A percentile compares a stretch with the other conserved stretches of the same genome.
These are phyloP conservation scores for Psilocybe tampanensis DNA, from an alignment of 768 basidiomycete species.

Conservation along the genomic window DNA sequence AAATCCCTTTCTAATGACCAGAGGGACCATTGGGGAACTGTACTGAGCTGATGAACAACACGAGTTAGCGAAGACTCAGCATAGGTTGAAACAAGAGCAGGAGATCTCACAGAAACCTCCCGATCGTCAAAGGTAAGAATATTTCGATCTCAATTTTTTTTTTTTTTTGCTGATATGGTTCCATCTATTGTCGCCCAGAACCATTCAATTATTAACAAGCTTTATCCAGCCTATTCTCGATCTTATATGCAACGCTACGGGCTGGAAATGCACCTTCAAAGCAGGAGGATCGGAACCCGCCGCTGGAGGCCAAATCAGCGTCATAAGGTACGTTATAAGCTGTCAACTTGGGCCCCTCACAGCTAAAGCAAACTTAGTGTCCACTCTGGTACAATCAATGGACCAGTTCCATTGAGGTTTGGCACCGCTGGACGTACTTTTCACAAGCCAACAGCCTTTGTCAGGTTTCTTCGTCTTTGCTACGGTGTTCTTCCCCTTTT, in stretches of 20 bases:
- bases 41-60: no score
- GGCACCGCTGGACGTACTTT: constrained; percentile 9
- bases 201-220: background rate
- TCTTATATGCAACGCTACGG: constrained; percentile 4
- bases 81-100: no score
- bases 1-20: no score
- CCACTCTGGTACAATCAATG: constrained; percentile 19
- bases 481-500: constrained; percentile 11
- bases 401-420: constrained; percentile 20
- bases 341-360: no score
- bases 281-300: constrained; percentile 22
- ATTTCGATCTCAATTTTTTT: background rate
- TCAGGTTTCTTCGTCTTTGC: constrained; percentile 16
- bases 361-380: no score
- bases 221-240: constrained; percentile 18
- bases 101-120: no score
- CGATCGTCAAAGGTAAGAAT: constrained; percentile 11
- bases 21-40: no score
- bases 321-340: constrained; percentile 8
- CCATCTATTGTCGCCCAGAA: background rate
- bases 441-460: constrained; percentile 13
- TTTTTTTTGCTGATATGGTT: background rate
- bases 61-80: no score
- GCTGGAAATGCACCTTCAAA: constrained; percentile 15
- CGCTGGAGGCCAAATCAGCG: constrained; percentile 7